These are phyloP conservation scores for Scolecobasidium constrictum DNA, from an alignment of 2,329 filamentous ascomycete genomes.

Conservation along the genomic window DNA sequence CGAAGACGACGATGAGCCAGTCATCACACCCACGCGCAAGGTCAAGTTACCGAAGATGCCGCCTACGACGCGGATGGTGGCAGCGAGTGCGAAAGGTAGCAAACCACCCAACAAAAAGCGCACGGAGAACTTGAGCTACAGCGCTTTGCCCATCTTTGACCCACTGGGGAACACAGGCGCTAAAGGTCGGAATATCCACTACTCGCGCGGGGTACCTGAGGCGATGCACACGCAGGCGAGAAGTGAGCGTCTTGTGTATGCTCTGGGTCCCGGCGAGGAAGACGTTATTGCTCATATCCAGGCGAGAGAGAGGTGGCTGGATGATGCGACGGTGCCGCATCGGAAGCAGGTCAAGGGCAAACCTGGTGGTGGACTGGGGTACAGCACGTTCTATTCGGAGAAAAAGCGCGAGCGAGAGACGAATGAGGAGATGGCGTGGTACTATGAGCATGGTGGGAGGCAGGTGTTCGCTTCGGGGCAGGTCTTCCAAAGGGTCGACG, in stretches of 20 bases:
- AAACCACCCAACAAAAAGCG: not conserved
- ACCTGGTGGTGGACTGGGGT: slow-evolving; percentile 27
- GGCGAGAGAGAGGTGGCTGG: slow-evolving; percentile 40
- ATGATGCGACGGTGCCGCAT: slow-evolving; percentile 41
- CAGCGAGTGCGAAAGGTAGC: not conserved
- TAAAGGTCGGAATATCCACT: not conserved
- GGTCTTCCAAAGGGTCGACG: slow-evolving; percentile 21
- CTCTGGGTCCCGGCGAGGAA: slow-evolving; percentile 9
- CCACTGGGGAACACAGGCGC: not conserved
- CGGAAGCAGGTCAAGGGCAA: slow-evolving; percentile 20
- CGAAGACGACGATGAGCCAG: not conserved
- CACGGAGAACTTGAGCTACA: not conserved
- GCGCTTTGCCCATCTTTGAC: not conserved
- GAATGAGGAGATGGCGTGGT: slow-evolving; percentile 43
- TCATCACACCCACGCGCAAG: not conserved
- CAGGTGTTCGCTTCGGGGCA: slow-evolving; percentile 33
- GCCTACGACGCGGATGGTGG: too few relatives aligned
- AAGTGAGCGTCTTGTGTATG: slow-evolving; percentile 2
- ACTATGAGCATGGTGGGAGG: slow-evolving; percentile 30
- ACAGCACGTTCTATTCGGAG: slow-evolving; percentile 32
- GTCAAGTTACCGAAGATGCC: not conserved
- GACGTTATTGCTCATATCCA: slow-evolving; percentile 19
- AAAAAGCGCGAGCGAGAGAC: slow-evolving; percentile 33
- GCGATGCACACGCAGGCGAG: not conserved
- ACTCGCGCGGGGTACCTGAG: slow-evolving; percentile 6